Evolutionary conservation across 495 filamentous ascomycete species (phyloP).

Genomic region (Podospora comata): DNA sequence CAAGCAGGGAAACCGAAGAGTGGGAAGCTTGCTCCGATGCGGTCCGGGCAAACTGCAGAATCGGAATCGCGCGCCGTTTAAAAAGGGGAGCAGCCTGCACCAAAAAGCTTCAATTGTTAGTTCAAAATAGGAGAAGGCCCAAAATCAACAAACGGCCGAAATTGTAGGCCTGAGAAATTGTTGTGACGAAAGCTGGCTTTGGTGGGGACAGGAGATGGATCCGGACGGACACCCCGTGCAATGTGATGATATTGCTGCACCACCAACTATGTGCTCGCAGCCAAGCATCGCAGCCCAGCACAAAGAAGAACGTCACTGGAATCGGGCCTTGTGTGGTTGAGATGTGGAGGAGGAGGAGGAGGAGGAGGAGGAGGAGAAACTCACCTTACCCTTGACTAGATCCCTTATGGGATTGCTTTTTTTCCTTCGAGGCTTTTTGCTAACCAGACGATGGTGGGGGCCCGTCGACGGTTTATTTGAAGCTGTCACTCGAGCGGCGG

Average conservation of each 20-base stretch:
- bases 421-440: not conserved
- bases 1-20: not conserved
- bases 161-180: not conserved
- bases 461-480: not conserved
- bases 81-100: not conserved
- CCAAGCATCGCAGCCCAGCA: not conserved
- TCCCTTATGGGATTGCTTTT: not conserved
- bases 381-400: not conserved
- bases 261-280: not conserved
- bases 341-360: not conserved
- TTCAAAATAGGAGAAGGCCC: not conserved
- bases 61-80: not conserved
- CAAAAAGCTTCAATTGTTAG: not conserved
- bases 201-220: not conserved
- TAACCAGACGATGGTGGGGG: not conserved
- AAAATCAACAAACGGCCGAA: not conserved
- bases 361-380: not conserved
- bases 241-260: not conserved
- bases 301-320: conserved; percentile 4
- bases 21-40: not conserved
- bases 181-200: not conserved
- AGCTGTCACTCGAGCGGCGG: not conserved
- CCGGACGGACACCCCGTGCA: not conserved
- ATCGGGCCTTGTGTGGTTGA: conserved; percentile 1
- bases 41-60: not conserved